Evolutionary conservation across 371 early-diverging fungal genomes (phyloP), one percentile per base, ranked within the genome.

Genomic region (Mucor plumbeus): DNA sequence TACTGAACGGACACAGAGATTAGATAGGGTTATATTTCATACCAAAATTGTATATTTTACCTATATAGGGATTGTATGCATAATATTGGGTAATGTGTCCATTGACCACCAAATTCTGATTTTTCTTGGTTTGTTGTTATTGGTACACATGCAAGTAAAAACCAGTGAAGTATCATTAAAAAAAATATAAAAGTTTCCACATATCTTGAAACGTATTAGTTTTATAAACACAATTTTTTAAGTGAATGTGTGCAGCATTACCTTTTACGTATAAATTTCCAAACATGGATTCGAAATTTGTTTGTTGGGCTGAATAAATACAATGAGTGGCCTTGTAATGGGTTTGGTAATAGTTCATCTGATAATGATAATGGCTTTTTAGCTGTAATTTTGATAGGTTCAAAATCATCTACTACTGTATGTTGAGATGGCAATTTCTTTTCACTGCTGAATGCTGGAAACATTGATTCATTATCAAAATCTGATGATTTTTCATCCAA

Each of bases 91-190:
- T 81, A 85, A 44, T 87, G 85, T 1, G 72, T 77, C 86, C 86
- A 85, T 44, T 82, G 83, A 0, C 75, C 77, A 39, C 82, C 80
- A 75, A 87, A 84, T 4, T 61, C 48, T 0, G 69, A 63, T 38
- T 86, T 87, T 62, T 87, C 77, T 31, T 68, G 69, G 36, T 80
- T 79, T 3, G 63, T 48, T 55, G 73, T 74, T 8, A 84, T 83
- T 0, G 88, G 86, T 0, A 76, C 76, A 55, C 79, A 82, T 19
- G 85, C 82, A 43, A 87, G 74, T n/a, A 87, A 61, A 36, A 87
- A 76, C 82, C 86, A 87, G 44, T 87, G 82, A 0, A 82, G 63
- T 17, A 85, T 54, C 57, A 87, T 79, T 10, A 87, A 41, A 3
- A 84, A 68, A 8, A 86, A 70, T 2, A 85, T 69, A 40, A 79